Evolutionary conservation across 306 rosid species (phyloP).

Genomic region (Vigna mungo): DNA sequence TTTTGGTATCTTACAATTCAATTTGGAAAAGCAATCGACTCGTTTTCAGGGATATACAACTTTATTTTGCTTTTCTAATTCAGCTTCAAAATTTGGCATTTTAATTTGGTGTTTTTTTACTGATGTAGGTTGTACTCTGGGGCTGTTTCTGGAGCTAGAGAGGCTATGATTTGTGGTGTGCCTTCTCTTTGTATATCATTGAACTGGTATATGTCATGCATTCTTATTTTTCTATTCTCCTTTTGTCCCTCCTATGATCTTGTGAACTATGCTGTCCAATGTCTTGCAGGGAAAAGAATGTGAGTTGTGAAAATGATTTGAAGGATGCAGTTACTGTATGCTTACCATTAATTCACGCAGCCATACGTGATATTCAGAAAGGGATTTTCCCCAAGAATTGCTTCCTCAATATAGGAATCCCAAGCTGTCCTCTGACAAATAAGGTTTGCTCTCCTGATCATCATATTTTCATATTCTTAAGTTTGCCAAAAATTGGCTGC

Average conservation of each 20-base stretch:
- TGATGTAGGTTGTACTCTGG: constrained; percentile 58
- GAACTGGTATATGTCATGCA: constrained; percentile 49
- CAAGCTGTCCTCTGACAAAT: constrained; percentile 52
- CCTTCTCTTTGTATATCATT: constrained; percentile 62
- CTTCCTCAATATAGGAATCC: constrained; percentile 62
- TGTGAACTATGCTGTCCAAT: background rate
- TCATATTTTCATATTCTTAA: constrained; percentile 13
- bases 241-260: background rate
- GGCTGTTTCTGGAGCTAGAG: constrained; percentile 67
- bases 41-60: no score
- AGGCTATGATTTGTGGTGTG: constrained; percentile 63
- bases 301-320: constrained; percentile 53
- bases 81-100: background rate
- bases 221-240: background rate
- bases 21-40: background rate
- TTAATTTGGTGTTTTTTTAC: background rate
- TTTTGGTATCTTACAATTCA: background rate
- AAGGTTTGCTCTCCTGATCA: constrained; percentile 50
- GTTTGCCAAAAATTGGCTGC: background rate
- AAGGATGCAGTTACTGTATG: constrained; percentile 56
- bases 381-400: constrained; percentile 60
- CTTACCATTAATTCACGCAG: constrained; percentile 55
- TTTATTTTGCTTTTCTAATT: background rate
- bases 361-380: constrained; percentile 51
- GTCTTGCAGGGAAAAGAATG: constrained; percentile 53